phyloP scores from a whole-genome alignment of 495 filamentous ascomycete genomes.

The Ramalina intermedia region DNA sequence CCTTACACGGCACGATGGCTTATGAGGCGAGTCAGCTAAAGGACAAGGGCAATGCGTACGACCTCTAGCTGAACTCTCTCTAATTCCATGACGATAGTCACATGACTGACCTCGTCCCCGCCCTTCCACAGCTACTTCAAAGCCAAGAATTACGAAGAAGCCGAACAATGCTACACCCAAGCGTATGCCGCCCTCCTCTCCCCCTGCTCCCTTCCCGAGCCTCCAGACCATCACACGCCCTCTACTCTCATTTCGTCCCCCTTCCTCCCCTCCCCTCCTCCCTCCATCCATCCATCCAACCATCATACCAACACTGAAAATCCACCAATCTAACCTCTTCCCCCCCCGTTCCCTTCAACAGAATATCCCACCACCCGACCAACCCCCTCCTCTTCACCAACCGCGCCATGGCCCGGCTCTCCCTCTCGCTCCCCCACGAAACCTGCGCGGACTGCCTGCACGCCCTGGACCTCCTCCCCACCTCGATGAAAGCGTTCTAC shows the following conservation, averaged over 20 bases:
- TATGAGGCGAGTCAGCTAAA: conserved; percentile 29
- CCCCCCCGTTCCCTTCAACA: no score
- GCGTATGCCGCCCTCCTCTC: conserved; percentile 41
- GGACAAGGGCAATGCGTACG: conserved; percentile 44
- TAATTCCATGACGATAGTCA: no score
- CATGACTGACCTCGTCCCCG: neutral
- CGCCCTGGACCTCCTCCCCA: conserved; percentile 45
- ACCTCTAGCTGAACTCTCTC: neutral
- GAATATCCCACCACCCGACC: conserved; percentile 24
- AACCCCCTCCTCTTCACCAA: conserved; percentile 57
- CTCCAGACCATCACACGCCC: no score
- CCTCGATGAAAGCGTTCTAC: conserved; percentile 62
- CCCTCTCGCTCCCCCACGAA: conserved; percentile 53
- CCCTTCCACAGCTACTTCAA: conserved; percentile 37
- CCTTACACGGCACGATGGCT: neutral
- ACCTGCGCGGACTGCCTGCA: conserved; percentile 66
- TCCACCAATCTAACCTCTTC: conserved; percentile 11
- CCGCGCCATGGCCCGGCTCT: conserved; percentile 70
- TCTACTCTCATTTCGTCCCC: no score
- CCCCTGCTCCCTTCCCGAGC: neutral
- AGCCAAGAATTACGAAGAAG: conserved; percentile 52
- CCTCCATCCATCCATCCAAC: no score
- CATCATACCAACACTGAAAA: no score
- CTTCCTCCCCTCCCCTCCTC: no score
- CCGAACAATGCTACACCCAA: conserved; percentile 71